These are phyloP conservation scores for Rhizopogon vesiculosus DNA, from an alignment of 768 basidiomycete species.

Conservation along the genomic window DNA sequence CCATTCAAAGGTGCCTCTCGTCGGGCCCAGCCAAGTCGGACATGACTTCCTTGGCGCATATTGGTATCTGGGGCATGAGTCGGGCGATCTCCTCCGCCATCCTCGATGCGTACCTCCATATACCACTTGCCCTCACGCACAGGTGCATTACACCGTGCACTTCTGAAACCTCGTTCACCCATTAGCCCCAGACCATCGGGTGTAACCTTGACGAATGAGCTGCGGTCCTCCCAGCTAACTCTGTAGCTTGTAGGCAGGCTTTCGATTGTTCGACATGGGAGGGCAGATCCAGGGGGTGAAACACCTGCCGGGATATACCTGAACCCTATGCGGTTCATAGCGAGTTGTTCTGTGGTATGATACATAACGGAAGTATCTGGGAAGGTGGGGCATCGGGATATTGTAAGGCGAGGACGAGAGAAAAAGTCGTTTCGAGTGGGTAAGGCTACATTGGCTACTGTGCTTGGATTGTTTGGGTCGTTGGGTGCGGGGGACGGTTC, in stretches of 20 bases:
- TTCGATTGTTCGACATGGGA: constrained; percentile 79
- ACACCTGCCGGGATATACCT: constrained; percentile 81
- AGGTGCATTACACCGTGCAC: constrained; percentile 85
- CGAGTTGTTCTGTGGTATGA: constrained; percentile 65
- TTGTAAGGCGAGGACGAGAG: constrained; percentile 62
- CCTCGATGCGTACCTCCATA: constrained; percentile 80
- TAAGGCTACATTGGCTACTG: constrained; percentile 45
- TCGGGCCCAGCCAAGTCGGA: constrained; percentile 88
- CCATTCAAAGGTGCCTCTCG: constrained; percentile 92
- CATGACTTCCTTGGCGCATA: constrained; percentile 67
- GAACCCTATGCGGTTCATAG: constrained; percentile 72
- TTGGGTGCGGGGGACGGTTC: constrained; percentile 57
- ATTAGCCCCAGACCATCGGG: constrained; percentile 71
- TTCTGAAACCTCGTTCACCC: constrained; percentile 88
- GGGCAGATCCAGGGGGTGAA: constrained; percentile 47
- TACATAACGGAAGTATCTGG: constrained; percentile 47
- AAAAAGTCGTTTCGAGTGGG: constrained; percentile 65
- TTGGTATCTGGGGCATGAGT: constrained; percentile 37
- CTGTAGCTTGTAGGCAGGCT: constrained; percentile 64
- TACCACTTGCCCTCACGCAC: constrained; percentile 92
- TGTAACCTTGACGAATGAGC: constrained; percentile 71
- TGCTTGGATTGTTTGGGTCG: constrained; percentile 36
- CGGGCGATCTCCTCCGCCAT: constrained; percentile 61
- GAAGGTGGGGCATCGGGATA: constrained; percentile 73
- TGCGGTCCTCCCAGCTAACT: constrained; percentile 90